Base-by-base conservation (phyloP, 2,329 filamentous ascomycete genomes). In the Aureobasidium lini region DNA sequence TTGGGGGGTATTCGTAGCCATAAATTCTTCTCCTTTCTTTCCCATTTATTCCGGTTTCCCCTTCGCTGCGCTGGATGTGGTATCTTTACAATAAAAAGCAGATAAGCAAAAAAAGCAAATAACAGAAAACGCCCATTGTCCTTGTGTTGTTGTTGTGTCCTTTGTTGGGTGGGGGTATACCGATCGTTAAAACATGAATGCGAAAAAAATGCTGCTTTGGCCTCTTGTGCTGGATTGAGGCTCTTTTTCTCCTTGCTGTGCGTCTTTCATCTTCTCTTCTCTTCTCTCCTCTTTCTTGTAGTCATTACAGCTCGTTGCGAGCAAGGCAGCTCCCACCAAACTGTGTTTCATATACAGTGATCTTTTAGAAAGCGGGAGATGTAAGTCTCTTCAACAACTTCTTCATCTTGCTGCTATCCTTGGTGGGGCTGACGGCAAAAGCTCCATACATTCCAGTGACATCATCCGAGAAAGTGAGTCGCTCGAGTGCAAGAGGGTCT, bases 401-500 rank as follows among this genome's bases (percentile, higher is more conserved):
- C 58, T 52, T 60, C 37, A 60, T 31, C 40, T 47, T 60, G 34
- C 47, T 43, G 32, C 32, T 31, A 13, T 52, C 47, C 36, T 44
- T 50, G 36, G 39, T 56, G 4, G 52, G 52, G 10, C n/a, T 56
- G 15, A 47, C 31, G 48, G 76, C 76, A 61, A 79, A 79, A 0
- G 77, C 71, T 11, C 77, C 75, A 32, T 76, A 72, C 2, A 65
- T 65, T 15, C 71, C 71, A n/a, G 69, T 70, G 16, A 66, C 64
- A 48, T 72, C 69, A 46, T 72, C 70, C 44, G 67, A 70, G 50
- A 71, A 62, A 7, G 77, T 74, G 18, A 86, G 72, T 44, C 79
- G 77, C 40, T 81, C 79, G 16, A 84, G 70, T n/a, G 79, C 77
- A 36, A 84, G 71, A 2, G 82, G 80, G 62, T 84, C 77, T 16